A percentile compares a stretch with the other conserved stretches of the same genome.
phyloP scores from a whole-genome alignment of 352 stramenopile species.

The Thalassiosira pacifica region DNA sequence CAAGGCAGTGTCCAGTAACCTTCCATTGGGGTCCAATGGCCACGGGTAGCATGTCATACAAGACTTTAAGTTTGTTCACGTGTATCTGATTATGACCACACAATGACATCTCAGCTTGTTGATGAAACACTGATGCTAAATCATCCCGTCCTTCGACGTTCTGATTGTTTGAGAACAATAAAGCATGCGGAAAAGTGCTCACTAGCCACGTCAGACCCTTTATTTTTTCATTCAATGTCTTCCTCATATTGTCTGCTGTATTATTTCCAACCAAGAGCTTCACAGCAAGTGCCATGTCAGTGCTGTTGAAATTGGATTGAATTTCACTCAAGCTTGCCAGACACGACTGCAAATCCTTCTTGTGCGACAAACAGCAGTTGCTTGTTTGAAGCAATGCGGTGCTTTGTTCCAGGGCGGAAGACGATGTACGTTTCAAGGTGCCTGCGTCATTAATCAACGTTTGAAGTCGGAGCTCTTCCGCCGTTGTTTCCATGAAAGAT shows the following conservation, averaged over 20 bases:
- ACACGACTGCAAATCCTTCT: slow-evolving; percentile 57
- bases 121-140: slow-evolving; percentile 2
- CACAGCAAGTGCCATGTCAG: slow-evolving; percentile 17
- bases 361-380: slow-evolving; percentile 48
- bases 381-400: slow-evolving; percentile 57
- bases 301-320: slow-evolving; percentile 57
- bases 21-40: slow-evolving; percentile 27
- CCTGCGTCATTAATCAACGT: slow-evolving; percentile 63
- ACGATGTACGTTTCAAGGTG: slow-evolving; percentile 50
- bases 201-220: slow-evolving; percentile 70
- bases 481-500: slow-evolving; percentile 44
- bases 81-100: slow-evolving; percentile 38
- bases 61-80: slow-evolving; percentile 49
- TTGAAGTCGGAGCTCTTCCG: slow-evolving; percentile 28
- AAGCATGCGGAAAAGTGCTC: slow-evolving; percentile 21
- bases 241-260: slow-evolving; percentile 31
- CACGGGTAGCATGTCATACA: slow-evolving; percentile 45
- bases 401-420: slow-evolving; percentile 42
- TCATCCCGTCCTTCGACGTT: no score
- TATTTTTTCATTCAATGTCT: slow-evolving; percentile 61
- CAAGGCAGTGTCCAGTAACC: slow-evolving; percentile 15
- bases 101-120: slow-evolving; percentile 22
- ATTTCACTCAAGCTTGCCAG: slow-evolving; percentile 64
- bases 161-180: background rate
- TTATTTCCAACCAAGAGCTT: slow-evolving; percentile 52